phyloP scores from a whole-genome alignment of 176 grass and related monocot genomes.

The barley (Hordeum vulgare) region MorexV3_pseudomolecules_assembly NC_058522.1:491735037-491735536 shows the following conservation, averaged over 20 bases:
- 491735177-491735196: neutral
- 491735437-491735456: constrained; percentile 19
- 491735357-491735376: constrained; percentile 45
- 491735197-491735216: neutral
- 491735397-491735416: constrained; percentile 46
- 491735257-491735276: neutral
- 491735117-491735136: neutral
- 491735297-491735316: neutral
- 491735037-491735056: neutral
- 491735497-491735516: neutral
- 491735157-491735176: neutral
- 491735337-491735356: constrained; percentile 39
- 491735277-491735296: neutral
- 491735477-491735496: constrained; percentile 22
- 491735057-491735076: constrained; percentile 21
- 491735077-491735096: neutral
- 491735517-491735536: constrained; percentile 30
- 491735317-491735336: neutral
- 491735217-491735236: neutral
- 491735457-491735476: neutral
- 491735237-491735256: neutral
- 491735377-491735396: constrained; percentile 57
- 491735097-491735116: neutral
- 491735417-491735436: constrained; percentile 36
- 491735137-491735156: neutral